Conservation (phyloP, 371 early-diverging fungal species). For the Haplosporangium sp. region DNA sequence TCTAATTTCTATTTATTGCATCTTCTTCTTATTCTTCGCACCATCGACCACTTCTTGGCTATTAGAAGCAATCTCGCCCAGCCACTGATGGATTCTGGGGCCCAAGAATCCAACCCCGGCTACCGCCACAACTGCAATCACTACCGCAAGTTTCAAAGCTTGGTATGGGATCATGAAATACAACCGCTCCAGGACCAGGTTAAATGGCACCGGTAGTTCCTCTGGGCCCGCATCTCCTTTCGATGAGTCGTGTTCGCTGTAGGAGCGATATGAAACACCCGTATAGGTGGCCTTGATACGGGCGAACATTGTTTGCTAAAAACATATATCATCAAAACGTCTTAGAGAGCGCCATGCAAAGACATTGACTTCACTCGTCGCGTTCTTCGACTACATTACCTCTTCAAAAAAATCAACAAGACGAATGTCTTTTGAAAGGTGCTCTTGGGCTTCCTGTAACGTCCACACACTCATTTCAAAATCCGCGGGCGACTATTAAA, state of each 20-base stretch:
- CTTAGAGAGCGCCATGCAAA: background rate
- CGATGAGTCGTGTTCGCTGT: background rate
- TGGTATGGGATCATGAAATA: conserved; percentile 49
- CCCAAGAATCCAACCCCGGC: conserved; percentile 22
- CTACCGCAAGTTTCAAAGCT: conserved; percentile 42
- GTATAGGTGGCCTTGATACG: conserved; percentile 46
- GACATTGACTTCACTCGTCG: background rate
- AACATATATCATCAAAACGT: background rate
- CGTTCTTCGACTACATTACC: conserved; percentile 10
- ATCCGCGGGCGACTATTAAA: conserved; percentile 39
- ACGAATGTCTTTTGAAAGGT: conserved; percentile 7
- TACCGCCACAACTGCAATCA: conserved; percentile 17
- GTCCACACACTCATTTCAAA: conserved; percentile 47
- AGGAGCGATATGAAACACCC: conserved; percentile 28
- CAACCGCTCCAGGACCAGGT: conserved; percentile 40
- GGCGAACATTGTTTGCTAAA: conserved; percentile 41
- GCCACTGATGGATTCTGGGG: conserved; percentile 16
- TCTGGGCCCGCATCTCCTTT: conserved; percentile 20
- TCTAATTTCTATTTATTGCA: conserved; percentile 1
- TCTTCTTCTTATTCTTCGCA: conserved; percentile 3
- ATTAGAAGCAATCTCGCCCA: conserved; percentile 8
- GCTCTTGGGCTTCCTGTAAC: conserved; percentile 27
- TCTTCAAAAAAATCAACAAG: conserved; percentile 23
- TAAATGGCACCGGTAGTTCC: conserved; percentile 28
- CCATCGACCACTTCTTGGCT: background rate